phyloP scores from a whole-genome alignment of 1,284 basidiomycete species.

The Cerioporus squamosus region DNA sequence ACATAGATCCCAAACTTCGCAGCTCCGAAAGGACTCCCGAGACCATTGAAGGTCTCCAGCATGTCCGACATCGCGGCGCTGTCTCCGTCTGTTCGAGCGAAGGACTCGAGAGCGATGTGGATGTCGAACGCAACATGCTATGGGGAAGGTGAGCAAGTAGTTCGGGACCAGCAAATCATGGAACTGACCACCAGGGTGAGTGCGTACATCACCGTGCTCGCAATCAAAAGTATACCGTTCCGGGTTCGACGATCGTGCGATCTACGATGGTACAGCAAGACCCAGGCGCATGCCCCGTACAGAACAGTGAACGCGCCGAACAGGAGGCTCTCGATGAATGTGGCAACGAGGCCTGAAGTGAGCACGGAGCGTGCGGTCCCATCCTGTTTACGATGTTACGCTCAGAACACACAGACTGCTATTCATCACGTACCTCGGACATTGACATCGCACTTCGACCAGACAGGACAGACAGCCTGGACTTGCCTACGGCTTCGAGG shows the following conservation, averaged over 20 bases:
- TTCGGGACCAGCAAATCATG: too few species aligned
- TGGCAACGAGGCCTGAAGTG: conserved; percentile 2
- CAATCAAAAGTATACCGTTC: neutral
- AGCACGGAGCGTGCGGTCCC: neutral
- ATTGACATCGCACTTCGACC: too few species aligned
- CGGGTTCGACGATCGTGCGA: neutral
- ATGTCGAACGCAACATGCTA: conserved; percentile 7
- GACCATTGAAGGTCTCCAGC: neutral
- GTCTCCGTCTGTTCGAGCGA: neutral
- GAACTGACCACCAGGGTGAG: conserved; percentile 1
- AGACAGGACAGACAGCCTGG: too few species aligned
- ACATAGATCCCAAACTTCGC: conserved; percentile 8
- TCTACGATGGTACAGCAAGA: neutral
- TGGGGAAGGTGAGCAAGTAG: neutral
- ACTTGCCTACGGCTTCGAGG: too few species aligned
- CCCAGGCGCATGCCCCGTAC: neutral
- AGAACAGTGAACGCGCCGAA: conserved; percentile 3
- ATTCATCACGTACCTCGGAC: neutral
- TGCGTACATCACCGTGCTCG: conserved; percentile 6
- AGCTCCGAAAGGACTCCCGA: neutral
- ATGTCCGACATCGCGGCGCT: neutral
- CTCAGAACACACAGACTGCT: neutral
- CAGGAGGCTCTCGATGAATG: conserved; percentile 2
- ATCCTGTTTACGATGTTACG: neutral
- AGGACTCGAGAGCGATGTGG: neutral